These are phyloP conservation scores for Begonia masoniana DNA, from an alignment of 306 rosid species.

Conservation along the genomic window DNA sequence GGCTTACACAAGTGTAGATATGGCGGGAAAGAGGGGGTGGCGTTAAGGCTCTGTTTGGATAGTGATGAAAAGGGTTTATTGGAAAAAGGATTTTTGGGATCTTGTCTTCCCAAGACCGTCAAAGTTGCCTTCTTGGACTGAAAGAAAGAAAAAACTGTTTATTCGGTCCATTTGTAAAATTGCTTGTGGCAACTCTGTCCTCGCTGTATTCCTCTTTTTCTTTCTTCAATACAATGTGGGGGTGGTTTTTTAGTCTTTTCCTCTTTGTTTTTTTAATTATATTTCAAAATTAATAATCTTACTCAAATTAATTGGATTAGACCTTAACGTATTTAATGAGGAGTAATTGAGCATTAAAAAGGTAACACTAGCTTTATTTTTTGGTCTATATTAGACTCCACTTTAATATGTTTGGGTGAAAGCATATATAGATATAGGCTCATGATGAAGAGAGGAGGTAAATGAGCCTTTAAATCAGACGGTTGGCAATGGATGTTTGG, in stretches of 20 bases:
- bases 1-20: constrained; percentile 40
- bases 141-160: neutral
- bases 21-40: constrained; percentile 59
- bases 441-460: too few relatives aligned
- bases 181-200: neutral
- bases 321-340: too few relatives aligned
- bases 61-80: constrained; percentile 42
- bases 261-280: too few relatives aligned
- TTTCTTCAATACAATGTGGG: constrained; percentile 2
- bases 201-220: constrained; percentile 4
- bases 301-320: too few relatives aligned
- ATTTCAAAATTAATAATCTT: too few relatives aligned
- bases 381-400: too few relatives aligned
- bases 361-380: too few relatives aligned
- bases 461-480: too few relatives aligned
- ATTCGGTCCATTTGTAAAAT: constrained; percentile 9
- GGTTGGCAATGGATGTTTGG: too few relatives aligned
- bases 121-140: constrained; percentile 51
- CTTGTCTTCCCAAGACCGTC: constrained; percentile 64
- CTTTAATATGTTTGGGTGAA: too few relatives aligned
- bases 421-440: too few relatives aligned
- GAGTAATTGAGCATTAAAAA: too few relatives aligned
- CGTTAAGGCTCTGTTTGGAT: constrained; percentile 59
- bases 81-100: constrained; percentile 68
- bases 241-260: neutral